These are phyloP conservation scores for Conoideocrella luteorostrata DNA, from an alignment of 2,329 filamentous ascomycete species.

Conservation along the genomic window DNA sequence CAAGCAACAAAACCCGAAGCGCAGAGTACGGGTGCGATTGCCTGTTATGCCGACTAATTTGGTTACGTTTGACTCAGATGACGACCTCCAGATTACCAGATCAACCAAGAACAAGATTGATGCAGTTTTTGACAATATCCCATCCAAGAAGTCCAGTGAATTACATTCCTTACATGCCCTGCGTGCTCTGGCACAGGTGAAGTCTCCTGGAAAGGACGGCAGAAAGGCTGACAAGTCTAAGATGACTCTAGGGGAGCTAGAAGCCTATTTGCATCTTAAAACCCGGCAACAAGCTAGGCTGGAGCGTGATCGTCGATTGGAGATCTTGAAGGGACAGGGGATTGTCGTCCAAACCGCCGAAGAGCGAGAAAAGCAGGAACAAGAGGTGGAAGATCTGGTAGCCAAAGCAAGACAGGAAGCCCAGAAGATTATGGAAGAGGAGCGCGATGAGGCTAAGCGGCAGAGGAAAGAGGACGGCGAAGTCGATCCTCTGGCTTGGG, in stretches of 20 bases:
- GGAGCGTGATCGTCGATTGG: constrained; percentile 71
- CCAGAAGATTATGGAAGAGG: constrained; percentile 64
- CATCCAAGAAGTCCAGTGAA: constrained; percentile 56
- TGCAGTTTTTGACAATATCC: constrained; percentile 64
- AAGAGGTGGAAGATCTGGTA: constrained; percentile 81
- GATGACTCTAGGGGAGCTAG: constrained; percentile 66
- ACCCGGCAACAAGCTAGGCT: constrained; percentile 73
- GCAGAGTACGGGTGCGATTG: constrained; percentile 45
- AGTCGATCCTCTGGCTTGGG: constrained; percentile 47
- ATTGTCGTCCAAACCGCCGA: constrained; percentile 78
- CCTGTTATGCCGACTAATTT: constrained; percentile 33
- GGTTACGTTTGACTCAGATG: constrained; percentile 41
- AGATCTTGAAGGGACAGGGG: constrained; percentile 71
- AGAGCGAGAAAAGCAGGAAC: constrained; percentile 75
- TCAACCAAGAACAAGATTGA: constrained; percentile 46
- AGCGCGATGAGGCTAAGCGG: constrained; percentile 67
- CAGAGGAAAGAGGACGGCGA: constrained; percentile 43
- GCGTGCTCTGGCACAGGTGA: constrained; percentile 68
- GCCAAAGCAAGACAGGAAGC: constrained; percentile 78
- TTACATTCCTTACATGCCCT: constrained; percentile 58
- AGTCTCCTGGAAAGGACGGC: constrained; percentile 52
- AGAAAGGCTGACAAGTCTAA: constrained; percentile 39
- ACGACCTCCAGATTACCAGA: constrained; percentile 58
- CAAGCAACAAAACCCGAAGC: constrained; percentile 53
- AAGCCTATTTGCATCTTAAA: constrained; percentile 59